These are phyloP conservation scores for Cucumis cinereus DNA, from an alignment of 306 rosid genomes.

Conservation along the genomic window DNA sequence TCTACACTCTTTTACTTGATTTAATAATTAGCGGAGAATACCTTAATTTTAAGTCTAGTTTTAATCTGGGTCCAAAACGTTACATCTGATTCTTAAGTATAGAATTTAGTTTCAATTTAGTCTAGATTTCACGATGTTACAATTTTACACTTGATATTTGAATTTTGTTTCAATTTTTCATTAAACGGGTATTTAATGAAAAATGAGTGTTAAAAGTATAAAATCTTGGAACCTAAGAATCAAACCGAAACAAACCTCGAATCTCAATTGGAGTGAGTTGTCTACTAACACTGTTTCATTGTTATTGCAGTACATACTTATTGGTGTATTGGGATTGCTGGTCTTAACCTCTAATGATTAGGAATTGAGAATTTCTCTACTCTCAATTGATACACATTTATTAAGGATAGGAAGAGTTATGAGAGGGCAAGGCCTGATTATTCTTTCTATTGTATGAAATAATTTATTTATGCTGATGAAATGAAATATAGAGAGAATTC, in stretches of 20 bases:
- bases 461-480: neutral
- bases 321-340: constrained; percentile 36
- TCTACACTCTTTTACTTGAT: neutral
- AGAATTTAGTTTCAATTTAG: too few species aligned
- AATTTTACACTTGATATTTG: too few species aligned
- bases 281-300: neutral
- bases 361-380: neutral
- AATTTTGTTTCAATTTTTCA: too few species aligned
- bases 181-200: too few species aligned
- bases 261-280: neutral
- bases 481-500: neutral
- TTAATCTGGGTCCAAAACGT: too few species aligned
- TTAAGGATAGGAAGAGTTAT: neutral
- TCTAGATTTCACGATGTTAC: too few species aligned
- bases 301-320: constrained; percentile 33
- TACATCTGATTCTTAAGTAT: too few species aligned
- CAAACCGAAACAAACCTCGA: too few species aligned
- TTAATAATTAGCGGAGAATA: neutral
- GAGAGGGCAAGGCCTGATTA: neutral
- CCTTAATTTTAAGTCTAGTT: too few species aligned
- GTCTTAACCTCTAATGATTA: constrained; percentile 25
- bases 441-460: neutral
- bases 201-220: too few species aligned
- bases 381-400: neutral
- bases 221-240: too few species aligned